Evolutionary conservation across 768 basidiomycete genomes (phyloP).

Genomic region (Collybia sordida): DNA sequence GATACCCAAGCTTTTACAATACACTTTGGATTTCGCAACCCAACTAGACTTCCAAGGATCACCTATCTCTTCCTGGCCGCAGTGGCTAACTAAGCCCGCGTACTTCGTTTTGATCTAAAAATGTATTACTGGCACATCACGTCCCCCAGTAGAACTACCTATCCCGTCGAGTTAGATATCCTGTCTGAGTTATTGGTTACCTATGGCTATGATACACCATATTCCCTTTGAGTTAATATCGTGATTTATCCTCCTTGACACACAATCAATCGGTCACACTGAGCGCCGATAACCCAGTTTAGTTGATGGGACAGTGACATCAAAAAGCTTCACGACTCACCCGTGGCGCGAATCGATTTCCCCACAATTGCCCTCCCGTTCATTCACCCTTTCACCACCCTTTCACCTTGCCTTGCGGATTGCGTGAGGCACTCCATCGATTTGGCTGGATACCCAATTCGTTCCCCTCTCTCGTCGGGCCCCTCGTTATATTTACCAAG

Average conservation of each 20-base stretch:
- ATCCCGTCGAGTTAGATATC: no score
- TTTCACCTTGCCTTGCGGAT: conserved; percentile 20
- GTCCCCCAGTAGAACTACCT: no score
- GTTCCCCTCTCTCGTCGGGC: conserved; percentile 2
- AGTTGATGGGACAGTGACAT: conserved; percentile 1
- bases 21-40: conserved; percentile 5
- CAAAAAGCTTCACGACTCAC: conserved; percentile 9
- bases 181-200: no score
- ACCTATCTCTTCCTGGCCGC: not conserved
- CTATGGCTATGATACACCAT: no score
- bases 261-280: no score
- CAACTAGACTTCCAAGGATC: not conserved
- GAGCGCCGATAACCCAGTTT: no score
- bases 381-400: conserved; percentile 4
- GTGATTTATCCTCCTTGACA: no score
- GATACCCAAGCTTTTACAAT: conserved; percentile 20
- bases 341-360: conserved; percentile 12
- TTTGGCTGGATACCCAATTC: conserved; percentile 6
- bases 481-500: not conserved
- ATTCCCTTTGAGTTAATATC: no score
- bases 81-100: not conserved
- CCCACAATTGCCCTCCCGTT: conserved; percentile 14
- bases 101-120: no score
- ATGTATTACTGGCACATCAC: no score
- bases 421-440: conserved; percentile 22